Percentiles rank a stretch among this genome's conserved stretches.
Evolutionary conservation across 2,329 filamentous ascomycete genomes (phyloP).

Genomic region (Biscogniauxia sp.): DNA sequence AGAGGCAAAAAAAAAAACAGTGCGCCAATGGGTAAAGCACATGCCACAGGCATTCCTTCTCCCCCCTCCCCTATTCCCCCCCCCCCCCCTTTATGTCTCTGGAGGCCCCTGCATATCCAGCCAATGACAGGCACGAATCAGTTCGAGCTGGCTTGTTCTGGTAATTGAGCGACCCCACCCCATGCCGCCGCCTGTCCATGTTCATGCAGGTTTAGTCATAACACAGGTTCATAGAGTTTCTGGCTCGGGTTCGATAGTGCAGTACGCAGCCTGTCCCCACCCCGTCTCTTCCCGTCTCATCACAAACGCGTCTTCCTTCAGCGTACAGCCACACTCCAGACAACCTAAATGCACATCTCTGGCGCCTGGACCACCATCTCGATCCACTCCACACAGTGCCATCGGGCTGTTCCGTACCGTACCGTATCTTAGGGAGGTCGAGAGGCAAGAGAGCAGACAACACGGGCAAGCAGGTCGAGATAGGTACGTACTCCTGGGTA

Average conservation of each 20-base stretch:
- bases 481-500: too few relatives aligned
- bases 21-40: neutral
- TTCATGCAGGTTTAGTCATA: constrained; percentile 6
- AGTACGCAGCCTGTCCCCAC: neutral
- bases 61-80: constrained; percentile 1
- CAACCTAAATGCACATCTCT: neutral
- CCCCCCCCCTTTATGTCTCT: constrained; percentile 11
- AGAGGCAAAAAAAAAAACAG: neutral
- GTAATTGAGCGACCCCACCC: constrained; percentile 13
- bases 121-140: constrained; percentile 10
- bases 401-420: neutral
- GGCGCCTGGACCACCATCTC: neutral
- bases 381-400: neutral
- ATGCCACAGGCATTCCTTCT: neutral
- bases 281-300: neutral
- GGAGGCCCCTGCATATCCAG: constrained; percentile 5
- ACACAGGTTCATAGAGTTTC: constrained; percentile 1
- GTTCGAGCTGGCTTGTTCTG: constrained; percentile 18
- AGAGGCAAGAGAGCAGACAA: neutral
- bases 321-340: neutral
- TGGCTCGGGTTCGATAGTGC: neutral
- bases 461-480: too few relatives aligned
- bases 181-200: neutral
- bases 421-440: neutral
- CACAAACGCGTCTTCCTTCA: neutral